These are phyloP conservation scores for Leishmania major DNA, from an alignment of 208 protist genomes.

Conservation along the genomic window DNA sequence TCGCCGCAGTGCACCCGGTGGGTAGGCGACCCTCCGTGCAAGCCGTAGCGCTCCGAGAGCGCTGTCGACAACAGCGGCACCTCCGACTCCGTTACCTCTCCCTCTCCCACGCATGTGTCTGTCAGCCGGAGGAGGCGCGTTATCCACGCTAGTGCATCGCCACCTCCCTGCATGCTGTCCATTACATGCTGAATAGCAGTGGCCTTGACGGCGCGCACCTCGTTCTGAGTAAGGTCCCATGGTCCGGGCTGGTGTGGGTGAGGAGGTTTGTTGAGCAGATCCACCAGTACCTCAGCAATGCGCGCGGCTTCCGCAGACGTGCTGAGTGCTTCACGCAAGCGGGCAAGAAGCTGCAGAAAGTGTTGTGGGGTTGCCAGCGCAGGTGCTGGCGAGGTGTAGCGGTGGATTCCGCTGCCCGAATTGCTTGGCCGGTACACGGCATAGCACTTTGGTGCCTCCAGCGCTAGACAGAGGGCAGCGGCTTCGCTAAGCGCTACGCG, in stretches of 20 bases:
- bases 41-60: conserved; percentile 10
- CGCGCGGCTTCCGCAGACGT: conserved; percentile 14
- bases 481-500: conserved; percentile 34
- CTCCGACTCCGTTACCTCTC: not conserved
- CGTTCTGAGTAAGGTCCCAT: conserved; percentile 49
- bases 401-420: not conserved
- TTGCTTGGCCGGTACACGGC: conserved; percentile 48
- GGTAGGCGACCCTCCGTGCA: conserved; percentile 1
- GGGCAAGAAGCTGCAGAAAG: conserved; percentile 27
- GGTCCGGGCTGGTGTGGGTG: conserved; percentile 44
- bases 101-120: conserved; percentile 1
- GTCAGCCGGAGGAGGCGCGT: conserved; percentile 20
- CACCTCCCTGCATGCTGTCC: conserved; percentile 15
- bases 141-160: conserved; percentile 42
- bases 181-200: conserved; percentile 35
- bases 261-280: conserved; percentile 59
- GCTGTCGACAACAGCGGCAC: conserved; percentile 8
- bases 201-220: conserved; percentile 24
- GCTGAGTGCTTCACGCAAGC: conserved; percentile 6
- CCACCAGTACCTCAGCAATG: conserved; percentile 41
- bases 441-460: conserved; percentile 41
- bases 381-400: not conserved
- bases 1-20: not conserved
- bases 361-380: conserved; percentile 30
- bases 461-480: conserved; percentile 29